Conservation (phyloP, 129 eudicot genomes). For the Lactuca saligna region DNA sequence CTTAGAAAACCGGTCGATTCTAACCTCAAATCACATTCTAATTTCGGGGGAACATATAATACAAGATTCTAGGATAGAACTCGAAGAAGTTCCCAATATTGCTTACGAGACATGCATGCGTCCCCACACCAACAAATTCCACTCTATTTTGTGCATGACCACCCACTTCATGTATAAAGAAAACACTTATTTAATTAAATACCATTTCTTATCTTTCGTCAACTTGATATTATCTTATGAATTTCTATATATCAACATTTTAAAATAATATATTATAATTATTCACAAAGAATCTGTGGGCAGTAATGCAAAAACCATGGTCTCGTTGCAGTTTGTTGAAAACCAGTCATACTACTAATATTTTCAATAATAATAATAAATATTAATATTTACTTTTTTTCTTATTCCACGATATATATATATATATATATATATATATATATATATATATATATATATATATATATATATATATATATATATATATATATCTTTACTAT, state of each 20-base stretch:
- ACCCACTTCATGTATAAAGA: conserved; percentile 33
- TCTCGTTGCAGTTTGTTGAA: conserved; percentile 34
- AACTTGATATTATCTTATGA: conserved; percentile 26
- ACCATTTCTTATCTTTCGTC: conserved; percentile 1
- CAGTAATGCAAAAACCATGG: conserved; percentile 53
- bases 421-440: neutral
- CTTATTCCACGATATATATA: neutral
- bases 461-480: too few species aligned
- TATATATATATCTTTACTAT: too few species aligned
- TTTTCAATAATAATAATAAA: neutral
- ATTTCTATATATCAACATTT: neutral
- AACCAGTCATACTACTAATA: conserved; percentile 17
- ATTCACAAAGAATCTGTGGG: conserved; percentile 43
- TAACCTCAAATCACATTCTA: neutral
- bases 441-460: too few species aligned
- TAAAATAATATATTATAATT: conserved; percentile 3
- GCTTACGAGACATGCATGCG: conserved; percentile 36
- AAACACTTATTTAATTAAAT: conserved; percentile 2
- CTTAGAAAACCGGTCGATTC: neutral
- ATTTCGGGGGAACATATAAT: neutral
- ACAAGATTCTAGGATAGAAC: conserved; percentile 20
- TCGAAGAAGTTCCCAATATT: neutral
- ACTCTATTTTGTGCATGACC: conserved; percentile 31
- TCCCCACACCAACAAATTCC: conserved; percentile 35
- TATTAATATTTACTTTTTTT: neutral